Evolutionary conservation across 805 yeast genomes (phyloP), one percentile per base, ranked within the genome.

Genomic region (Kockiozyma suomiensis): DNA sequence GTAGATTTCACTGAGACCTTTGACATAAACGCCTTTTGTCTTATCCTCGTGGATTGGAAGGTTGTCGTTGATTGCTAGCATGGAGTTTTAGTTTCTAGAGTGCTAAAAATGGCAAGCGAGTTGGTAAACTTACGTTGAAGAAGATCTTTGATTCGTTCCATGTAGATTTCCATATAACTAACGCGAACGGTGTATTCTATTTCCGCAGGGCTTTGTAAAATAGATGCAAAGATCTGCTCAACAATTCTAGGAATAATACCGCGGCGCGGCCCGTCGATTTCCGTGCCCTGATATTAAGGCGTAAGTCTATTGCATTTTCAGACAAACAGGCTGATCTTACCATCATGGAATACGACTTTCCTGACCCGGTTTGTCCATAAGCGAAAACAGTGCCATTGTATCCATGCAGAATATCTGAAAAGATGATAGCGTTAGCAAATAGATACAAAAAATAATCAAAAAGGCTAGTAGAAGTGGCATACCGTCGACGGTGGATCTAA

Each of bases 361-460:
- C 94, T 0, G 90, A 79, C 0, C 90, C 89, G 0, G 89, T 84
- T 68, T 86, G 93, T 8, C 96, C 96, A 72, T 87, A 89, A 0
- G 92, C 88, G 38, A 88, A 73, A 0, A 89, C 83, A 0, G 93
- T 83, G 21, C 91, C 89, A 70, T 88, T 88, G 69, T 85, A 86
- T 0, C 97, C 97, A 33, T 79, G 77, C 58, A 87, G 79, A 32
- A 89, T 77, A 62, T 87, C 93, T 64, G 25, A 2, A 6, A 19
- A 13, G 19, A 21, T 17, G 12, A 47, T 41, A 7, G 40, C 53
- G 43, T 49, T 41, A 35, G 43, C 23, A 19, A 32, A 10, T 28
- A 13, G 15, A 26, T 4, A 19, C 15, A 32, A 21, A 6, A 21
- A 42, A 23, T 10, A 19, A 42, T 41, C 6, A 15, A 43, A 15